These are phyloP conservation scores for Microthyrium microscopicum DNA, from an alignment of 2,329 filamentous ascomycete genomes.

Conservation along the genomic window DNA sequence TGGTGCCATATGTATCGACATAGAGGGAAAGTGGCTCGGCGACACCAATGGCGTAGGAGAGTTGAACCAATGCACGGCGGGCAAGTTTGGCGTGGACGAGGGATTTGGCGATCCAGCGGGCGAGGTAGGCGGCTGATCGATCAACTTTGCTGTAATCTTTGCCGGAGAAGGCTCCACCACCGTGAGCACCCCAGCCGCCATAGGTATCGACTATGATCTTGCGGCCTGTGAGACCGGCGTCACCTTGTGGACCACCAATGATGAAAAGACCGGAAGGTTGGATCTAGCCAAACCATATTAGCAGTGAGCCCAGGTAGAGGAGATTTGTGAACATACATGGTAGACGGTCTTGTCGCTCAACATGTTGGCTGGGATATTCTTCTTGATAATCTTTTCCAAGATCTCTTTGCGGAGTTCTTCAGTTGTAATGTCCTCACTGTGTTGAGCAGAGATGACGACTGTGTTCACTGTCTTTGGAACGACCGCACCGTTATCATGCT, in stretches of 20 bases:
- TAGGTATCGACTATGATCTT: constrained; percentile 99
- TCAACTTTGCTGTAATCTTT: constrained; percentile 99
- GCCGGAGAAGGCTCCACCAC: constrained; percentile 98
- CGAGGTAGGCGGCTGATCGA: constrained; percentile 92
- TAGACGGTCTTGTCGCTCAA: constrained; percentile 88
- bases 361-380: constrained; percentile 81
- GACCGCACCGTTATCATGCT: constrained; percentile 87
- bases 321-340: constrained; percentile 46
- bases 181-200: constrained; percentile 98
- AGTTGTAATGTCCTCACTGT: constrained; percentile 73
- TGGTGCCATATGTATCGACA: constrained; percentile 95
- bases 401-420: constrained; percentile 90
- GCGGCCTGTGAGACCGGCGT: constrained; percentile 92
- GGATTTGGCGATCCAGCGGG: constrained; percentile 98
- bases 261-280: constrained; percentile 98
- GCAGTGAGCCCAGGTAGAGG: neutral
- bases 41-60: constrained; percentile 98
- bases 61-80: constrained; percentile 87
- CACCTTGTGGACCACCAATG: constrained; percentile 97
- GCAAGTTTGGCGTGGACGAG: constrained; percentile 77
- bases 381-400: constrained; percentile 92
- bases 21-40: constrained; percentile 95
- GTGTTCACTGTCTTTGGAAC: constrained; percentile 88
- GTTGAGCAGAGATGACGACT: constrained; percentile 90
- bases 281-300: constrained; percentile 33